phyloP scores from a whole-genome alignment of 2,329 filamentous ascomycete species.

The Aspergillus neotritici region DNA sequence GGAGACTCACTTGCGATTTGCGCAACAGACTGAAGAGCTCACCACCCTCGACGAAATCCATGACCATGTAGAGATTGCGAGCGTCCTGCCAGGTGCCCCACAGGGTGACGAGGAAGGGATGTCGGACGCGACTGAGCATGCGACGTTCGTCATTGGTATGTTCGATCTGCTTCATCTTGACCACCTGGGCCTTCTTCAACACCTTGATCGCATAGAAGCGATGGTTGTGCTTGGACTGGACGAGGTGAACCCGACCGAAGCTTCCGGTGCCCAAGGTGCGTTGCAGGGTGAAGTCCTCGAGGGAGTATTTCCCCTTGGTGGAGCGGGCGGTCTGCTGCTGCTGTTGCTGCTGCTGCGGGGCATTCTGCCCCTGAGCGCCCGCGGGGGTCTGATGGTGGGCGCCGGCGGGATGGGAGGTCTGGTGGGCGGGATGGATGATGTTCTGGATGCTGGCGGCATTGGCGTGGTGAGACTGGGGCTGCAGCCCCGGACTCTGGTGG shows the following conservation, averaged over 20 bases:
- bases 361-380: too few relatives aligned
- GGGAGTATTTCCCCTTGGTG: slow-evolving; percentile 95
- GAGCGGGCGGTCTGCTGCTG: slow-evolving; percentile 45
- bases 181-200: slow-evolving; percentile 94
- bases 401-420: slow-evolving; percentile 23
- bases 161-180: slow-evolving; percentile 99
- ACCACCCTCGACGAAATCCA: slow-evolving; percentile 99
- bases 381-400: too few relatives aligned
- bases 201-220: slow-evolving; percentile 98
- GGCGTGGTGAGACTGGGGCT: slow-evolving; percentile 46
- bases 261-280: slow-evolving; percentile 92
- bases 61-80: slow-evolving; percentile 98
- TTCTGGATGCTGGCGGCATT: slow-evolving; percentile 78
- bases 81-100: slow-evolving; percentile 98
- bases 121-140: slow-evolving; percentile 95
- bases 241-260: slow-evolving; percentile 92
- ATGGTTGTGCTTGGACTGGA: slow-evolving; percentile 97
- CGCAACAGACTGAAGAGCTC: slow-evolving; percentile 92
- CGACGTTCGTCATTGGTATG: slow-evolving; percentile 96
- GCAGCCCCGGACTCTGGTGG: slow-evolving; percentile 25
- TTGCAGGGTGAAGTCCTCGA: slow-evolving; percentile 82
- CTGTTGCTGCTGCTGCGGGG: slow-evolving; percentile 6
- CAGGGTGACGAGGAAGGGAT: slow-evolving; percentile 93
- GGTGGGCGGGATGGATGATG: slow-evolving; percentile 64
- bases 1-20: slow-evolving; percentile 71